Evolutionary conservation across 202 grass and related monocot species (phyloP).

Genomic region (Carex arenaria): DNA sequence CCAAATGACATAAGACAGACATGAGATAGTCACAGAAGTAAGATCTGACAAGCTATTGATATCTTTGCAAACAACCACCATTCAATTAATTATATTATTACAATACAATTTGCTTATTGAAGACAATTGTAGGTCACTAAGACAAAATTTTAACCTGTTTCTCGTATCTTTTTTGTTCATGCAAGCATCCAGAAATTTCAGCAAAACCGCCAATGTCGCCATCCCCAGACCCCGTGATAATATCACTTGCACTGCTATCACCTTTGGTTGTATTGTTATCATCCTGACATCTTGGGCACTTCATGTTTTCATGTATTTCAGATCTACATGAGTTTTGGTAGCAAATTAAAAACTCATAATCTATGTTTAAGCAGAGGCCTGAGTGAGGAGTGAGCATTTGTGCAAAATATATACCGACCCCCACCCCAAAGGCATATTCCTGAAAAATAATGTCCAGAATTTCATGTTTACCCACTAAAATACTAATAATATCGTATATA

Average conservation of each 20-base stretch:
- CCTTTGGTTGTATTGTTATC: conserved; percentile 20
- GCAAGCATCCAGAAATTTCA: conserved; percentile 69
- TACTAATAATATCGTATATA: background rate
- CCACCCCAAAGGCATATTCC: background rate
- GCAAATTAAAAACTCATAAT: conserved; percentile 2
- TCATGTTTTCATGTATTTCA: conserved; percentile 99
- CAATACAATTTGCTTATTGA: background rate
- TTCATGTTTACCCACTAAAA: background rate
- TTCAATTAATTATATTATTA: background rate
- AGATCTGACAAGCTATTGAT: background rate
- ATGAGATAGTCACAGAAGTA: background rate
- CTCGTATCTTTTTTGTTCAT: conserved; percentile 63
- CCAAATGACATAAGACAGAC: background rate
- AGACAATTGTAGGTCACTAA: background rate
- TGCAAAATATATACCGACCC: background rate
- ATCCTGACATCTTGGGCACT: conserved; percentile 60
- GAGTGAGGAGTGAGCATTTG: background rate
- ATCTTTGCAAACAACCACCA: background rate
- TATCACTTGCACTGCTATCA: conserved; percentile 22
- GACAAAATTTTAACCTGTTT: conserved; percentile 48
- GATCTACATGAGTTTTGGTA: conserved; percentile 37
- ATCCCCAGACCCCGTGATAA: conserved; percentile 21
- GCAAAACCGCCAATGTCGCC: conserved; percentile 87
- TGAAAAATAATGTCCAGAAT: background rate
- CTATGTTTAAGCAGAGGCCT: background rate